Evolutionary conservation across 1,139 yeast species (phyloP).

Genomic region (Eremothecium gossypii): DNA sequence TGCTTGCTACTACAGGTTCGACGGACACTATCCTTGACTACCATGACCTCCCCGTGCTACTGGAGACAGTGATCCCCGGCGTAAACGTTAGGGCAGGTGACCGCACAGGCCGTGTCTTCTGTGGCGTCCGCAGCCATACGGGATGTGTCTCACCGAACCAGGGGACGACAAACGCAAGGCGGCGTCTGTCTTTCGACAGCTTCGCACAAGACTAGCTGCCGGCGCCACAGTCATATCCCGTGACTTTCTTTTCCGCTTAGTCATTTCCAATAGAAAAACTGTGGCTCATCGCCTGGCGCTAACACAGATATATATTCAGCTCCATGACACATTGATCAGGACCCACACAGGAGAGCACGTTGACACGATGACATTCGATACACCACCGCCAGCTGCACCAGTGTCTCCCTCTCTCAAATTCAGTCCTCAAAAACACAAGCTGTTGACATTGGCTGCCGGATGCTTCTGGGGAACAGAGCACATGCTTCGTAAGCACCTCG

Average conservation of each 20-base stretch:
- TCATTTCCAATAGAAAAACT: too few species aligned
- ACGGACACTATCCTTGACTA: background rate
- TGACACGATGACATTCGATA: background rate
- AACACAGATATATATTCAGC: too few species aligned
- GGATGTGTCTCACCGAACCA: too few species aligned
- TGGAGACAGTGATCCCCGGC: background rate
- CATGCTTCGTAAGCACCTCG: conserved; percentile 61
- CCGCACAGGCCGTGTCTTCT: too few species aligned
- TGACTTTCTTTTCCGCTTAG: too few species aligned
- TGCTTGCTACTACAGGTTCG: background rate
- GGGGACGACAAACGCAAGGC: too few species aligned
- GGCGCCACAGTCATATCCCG: too few species aligned
- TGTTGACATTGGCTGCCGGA: conserved; percentile 66
- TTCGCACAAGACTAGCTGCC: too few species aligned
- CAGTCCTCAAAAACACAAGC: conserved; percentile 35
- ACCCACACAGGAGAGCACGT: background rate
- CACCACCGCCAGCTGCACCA: conserved; percentile 8
- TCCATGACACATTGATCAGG: too few species aligned
- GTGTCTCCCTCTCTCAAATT: conserved; percentile 33
- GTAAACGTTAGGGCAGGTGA: background rate
- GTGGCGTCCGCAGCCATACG: too few species aligned
- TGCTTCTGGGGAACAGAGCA: conserved; percentile 97
- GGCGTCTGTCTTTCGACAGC: too few species aligned
- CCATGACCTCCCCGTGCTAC: background rate
- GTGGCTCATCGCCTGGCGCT: too few species aligned